Evolutionary conservation across 2,329 filamentous ascomycete species (phyloP), one percentile per base, ranked within the genome.

Genomic region (Aspergillus pseudonomiae): DNA sequence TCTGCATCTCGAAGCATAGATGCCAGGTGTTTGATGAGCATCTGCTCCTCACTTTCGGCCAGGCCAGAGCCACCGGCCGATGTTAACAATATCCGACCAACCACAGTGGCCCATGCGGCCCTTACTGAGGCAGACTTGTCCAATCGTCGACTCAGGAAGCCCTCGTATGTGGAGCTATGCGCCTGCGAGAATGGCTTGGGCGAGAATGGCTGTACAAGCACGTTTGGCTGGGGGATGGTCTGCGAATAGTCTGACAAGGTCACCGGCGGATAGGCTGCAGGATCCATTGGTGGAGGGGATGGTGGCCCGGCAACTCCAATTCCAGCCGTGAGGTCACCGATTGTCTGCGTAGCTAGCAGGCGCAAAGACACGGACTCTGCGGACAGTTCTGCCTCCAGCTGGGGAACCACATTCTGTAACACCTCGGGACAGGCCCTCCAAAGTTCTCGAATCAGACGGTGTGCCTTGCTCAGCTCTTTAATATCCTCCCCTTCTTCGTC

Each of bases 291-390:
- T 11, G 90, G 86, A 7, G 88, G 80, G 16, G 91, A 87, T 19
- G 94, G 93, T 61, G 92, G 91, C 0, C 94, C 94, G 65, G 94
- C 93, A 65, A 94, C 92, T 57, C 94, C 94, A 75, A 98, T 96
- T 6, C 94, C 94, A 46, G 94, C 90, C 30, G 96, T 91, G 84
- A 99, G 94, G 74, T 98, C 94, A 59, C 96, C 95, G 45, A 99
- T 87, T 0, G 95, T 97, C 77, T 98, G 93, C 0, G 94, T 96
- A 2, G 94, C 94, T 62, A 99, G 85, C 63, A 92, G 86, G 59
- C 95, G 91, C 61, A 99, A 82, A 70, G 95, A 89, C 3, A 94
- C 85, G 64, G 96, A 96, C 74, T 99, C 95, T 0, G 94, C 93
- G 4, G 90, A 91, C 59, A 99, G 82, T 80, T 99, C 95, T 39